Conservation (phyloP, 768 basidiomycete genomes). For the Gloeostereum incarnatum region DNA sequence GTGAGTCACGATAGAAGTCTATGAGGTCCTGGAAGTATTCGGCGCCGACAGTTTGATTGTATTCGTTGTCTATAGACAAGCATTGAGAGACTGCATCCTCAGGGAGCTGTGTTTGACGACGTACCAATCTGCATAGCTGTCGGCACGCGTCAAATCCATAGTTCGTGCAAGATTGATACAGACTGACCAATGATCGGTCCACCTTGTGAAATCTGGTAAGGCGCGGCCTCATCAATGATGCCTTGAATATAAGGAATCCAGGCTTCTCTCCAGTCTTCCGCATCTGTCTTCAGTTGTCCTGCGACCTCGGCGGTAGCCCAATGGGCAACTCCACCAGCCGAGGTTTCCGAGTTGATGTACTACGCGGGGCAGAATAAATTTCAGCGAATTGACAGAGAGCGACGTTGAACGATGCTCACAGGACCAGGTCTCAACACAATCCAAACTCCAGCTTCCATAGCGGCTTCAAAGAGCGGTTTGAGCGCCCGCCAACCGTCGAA, state of each 20-base stretch:
- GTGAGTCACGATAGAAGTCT: constrained; percentile 17
- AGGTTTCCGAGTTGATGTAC: constrained; percentile 50
- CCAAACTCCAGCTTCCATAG: constrained; percentile 44
- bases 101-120: not conserved
- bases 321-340: constrained; percentile 47
- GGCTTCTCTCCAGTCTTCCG: constrained; percentile 35
- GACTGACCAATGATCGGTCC: constrained; percentile 37
- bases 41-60: constrained; percentile 27
- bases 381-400: not conserved
- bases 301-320: constrained; percentile 46
- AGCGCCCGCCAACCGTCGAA: constrained; percentile 41
- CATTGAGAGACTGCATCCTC: not conserved
- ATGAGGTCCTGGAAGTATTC: constrained; percentile 37
- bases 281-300: constrained; percentile 43
- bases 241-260: constrained; percentile 46
- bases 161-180: not conserved
- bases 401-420: constrained; percentile 1
- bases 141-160: constrained; percentile 17
- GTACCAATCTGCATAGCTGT: not conserved
- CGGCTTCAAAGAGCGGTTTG: constrained; percentile 43
- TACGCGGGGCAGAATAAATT: not conserved
- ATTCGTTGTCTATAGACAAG: constrained; percentile 33
- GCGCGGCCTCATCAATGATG: constrained; percentile 29
- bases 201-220: constrained; percentile 40
- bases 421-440: constrained; percentile 44